Percentiles rank a stretch among this genome's conserved stretches.
These are phyloP conservation scores for Suillus subalutaceus DNA, from an alignment of 768 basidiomycete genomes.

Conservation along the genomic window DNA sequence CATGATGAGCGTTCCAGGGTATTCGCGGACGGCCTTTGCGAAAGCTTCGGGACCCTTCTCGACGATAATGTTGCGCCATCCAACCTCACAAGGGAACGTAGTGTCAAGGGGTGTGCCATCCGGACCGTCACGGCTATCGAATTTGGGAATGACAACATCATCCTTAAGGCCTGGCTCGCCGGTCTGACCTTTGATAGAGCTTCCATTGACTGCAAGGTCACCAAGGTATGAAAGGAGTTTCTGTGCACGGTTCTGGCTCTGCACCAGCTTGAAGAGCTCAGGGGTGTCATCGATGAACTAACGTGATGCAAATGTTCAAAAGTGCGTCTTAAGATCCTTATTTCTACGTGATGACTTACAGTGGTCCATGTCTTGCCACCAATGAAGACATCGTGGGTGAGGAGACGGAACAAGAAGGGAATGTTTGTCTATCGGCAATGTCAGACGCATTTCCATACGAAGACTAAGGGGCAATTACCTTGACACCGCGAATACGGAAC, in stretches of 20 bases:
- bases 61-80: conserved; percentile 99
- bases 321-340: background rate
- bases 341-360: conserved; percentile 38
- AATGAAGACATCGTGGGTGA: conserved; percentile 96
- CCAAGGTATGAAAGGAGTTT: conserved; percentile 96
- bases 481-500: conserved; percentile 99
- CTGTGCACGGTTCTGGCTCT: conserved; percentile 97
- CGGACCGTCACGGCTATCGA: conserved; percentile 79
- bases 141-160: conserved; percentile 81
- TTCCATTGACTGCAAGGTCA: conserved; percentile 97
- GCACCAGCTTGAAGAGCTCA: conserved; percentile 98
- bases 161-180: conserved; percentile 94
- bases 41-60: conserved; percentile 98
- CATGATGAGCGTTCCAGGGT: conserved; percentile 95
- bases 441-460: background rate
- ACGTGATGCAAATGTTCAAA: conserved; percentile 13
- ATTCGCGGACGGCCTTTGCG: conserved; percentile 95
- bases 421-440: conserved; percentile 80
- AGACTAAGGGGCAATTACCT: conserved; percentile 49
- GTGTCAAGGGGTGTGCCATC: conserved; percentile 77
- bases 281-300: conserved; percentile 99
- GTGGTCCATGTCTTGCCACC: conserved; percentile 99
- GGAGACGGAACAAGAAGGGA: conserved; percentile 96
- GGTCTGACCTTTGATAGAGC: conserved; percentile 93
- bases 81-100: conserved; percentile 78